These are phyloP conservation scores for Alternaria triticina DNA, from an alignment of 2,329 filamentous ascomycete species.

Conservation along the genomic window DNA sequence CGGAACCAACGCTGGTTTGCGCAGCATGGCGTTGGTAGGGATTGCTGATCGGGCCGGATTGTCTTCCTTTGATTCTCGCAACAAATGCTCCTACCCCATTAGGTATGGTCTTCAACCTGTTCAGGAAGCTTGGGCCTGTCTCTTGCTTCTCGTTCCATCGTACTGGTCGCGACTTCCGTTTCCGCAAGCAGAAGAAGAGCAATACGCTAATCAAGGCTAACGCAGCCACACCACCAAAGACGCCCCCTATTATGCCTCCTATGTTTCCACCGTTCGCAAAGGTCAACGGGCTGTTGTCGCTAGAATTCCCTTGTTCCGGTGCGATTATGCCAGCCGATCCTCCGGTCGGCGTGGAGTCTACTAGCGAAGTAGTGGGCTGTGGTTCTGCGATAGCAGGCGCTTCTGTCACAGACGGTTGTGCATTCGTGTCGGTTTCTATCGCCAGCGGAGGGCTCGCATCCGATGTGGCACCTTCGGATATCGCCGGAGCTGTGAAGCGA, in stretches of 20 bases:
- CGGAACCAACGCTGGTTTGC: slow-evolving; percentile 40
- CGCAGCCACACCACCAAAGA: slow-evolving; percentile 43
- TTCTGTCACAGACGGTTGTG: slow-evolving; percentile 15
- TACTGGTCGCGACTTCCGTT: slow-evolving; percentile 33
- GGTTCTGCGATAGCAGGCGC: slow-evolving; percentile 19
- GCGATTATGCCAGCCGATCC: slow-evolving; percentile 39
- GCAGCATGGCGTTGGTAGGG: slow-evolving; percentile 38
- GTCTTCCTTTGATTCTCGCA: slow-evolving; percentile 38
- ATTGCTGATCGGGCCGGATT: slow-evolving; percentile 33
- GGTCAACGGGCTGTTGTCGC: slow-evolving; percentile 23
- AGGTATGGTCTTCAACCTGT: slow-evolving; percentile 31
- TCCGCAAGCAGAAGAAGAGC: slow-evolving; percentile 43
- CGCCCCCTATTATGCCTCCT: slow-evolving; percentile 42
- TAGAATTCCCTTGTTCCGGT: slow-evolving; percentile 26
- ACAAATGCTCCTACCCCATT: slow-evolving; percentile 28
- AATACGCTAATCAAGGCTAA: slow-evolving; percentile 40
- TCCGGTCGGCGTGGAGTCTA: slow-evolving; percentile 22
- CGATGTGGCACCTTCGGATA: slow-evolving; percentile 20
- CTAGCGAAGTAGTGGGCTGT: slow-evolving; percentile 23
- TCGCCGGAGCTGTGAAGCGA: slow-evolving; percentile 14
- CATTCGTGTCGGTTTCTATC: slow-evolving; percentile 11
- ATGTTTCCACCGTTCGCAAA: slow-evolving; percentile 32
- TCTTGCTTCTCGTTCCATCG: slow-evolving; percentile 27
- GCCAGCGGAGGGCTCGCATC: slow-evolving; percentile 20
- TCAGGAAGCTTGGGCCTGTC: slow-evolving; percentile 12